Evolutionary conservation across 2,329 filamentous ascomycete species (phyloP).

Genomic region (Dryadomyces sulphureus): DNA sequence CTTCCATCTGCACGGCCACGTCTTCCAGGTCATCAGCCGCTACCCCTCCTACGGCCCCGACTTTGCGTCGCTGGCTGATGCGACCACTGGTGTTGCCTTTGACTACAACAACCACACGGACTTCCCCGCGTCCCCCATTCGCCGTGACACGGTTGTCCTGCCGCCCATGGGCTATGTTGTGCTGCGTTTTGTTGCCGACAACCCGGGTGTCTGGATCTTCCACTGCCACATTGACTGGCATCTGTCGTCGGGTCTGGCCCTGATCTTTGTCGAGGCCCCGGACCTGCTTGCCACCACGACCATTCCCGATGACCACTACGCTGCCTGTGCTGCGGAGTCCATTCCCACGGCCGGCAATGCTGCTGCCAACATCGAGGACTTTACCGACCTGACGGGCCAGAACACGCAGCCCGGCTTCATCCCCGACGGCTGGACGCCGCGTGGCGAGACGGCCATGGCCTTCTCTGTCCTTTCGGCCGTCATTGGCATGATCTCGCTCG

Average conservation of each 20-base stretch:
- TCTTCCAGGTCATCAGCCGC: conserved; percentile 47
- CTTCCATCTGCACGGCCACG: conserved; percentile 67
- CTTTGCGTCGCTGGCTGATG: conserved; percentile 31
- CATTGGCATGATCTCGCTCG: conserved; percentile 51
- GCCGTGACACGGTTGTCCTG: conserved; percentile 54
- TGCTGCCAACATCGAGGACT: conserved; percentile 13
- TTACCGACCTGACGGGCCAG: conserved; percentile 15
- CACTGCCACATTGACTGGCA: conserved; percentile 79
- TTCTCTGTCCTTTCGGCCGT: conserved; percentile 58
- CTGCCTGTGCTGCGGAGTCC: conserved; percentile 32
- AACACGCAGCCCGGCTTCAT: conserved; percentile 8
- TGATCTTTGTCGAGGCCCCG: conserved; percentile 50
- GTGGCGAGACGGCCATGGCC: conserved; percentile 59
- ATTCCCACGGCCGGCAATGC: conserved; percentile 16
- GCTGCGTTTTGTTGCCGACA: conserved; percentile 51
- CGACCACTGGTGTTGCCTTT: conserved; percentile 16
- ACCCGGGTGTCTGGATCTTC: conserved; percentile 48
- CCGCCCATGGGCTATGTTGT: conserved; percentile 53
- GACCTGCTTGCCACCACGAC: conserved; percentile 41
- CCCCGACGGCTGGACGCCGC: conserved; percentile 35
- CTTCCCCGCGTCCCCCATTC: conserved; percentile 42
- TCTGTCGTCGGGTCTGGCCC: conserved; percentile 48
- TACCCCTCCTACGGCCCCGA: conserved; percentile 41
- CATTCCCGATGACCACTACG: conserved; percentile 45
- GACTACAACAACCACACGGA: conserved; percentile 14